Percentiles rank a stretch among this genome's conserved stretches.
These are phyloP conservation scores for Boletus sp. DNA, from an alignment of 768 basidiomycete species.

Conservation along the genomic window DNA sequence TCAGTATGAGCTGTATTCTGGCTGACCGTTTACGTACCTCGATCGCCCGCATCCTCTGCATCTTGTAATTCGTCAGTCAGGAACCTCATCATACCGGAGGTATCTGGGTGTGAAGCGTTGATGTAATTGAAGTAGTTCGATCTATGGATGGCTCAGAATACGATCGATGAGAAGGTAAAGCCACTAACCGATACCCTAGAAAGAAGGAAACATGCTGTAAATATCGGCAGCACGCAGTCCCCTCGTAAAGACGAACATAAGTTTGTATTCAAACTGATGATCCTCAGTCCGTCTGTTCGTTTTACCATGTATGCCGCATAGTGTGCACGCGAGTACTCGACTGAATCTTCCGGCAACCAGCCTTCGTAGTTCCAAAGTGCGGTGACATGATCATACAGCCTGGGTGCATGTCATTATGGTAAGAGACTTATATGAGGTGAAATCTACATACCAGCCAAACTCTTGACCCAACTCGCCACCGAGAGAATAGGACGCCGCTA, in stretches of 20 bases:
- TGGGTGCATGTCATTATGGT: slow-evolving; percentile 20
- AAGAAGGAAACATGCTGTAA: not conserved
- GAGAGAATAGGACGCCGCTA: slow-evolving; percentile 59
- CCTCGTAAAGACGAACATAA: slow-evolving; percentile 48
- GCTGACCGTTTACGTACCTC: slow-evolving; percentile 41
- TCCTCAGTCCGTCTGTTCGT: slow-evolving; percentile 59
- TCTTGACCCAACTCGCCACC: slow-evolving; percentile 53
- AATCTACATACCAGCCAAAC: slow-evolving; percentile 54
- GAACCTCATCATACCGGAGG: slow-evolving; percentile 74
- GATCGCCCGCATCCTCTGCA: slow-evolving; percentile 72
- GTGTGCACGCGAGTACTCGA: slow-evolving; percentile 57
- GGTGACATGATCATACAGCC: slow-evolving; percentile 78
- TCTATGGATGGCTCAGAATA: slow-evolving; percentile 29
- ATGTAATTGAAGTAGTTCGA: slow-evolving; percentile 77
- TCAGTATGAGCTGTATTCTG: slow-evolving; percentile 7
- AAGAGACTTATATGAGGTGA: not conserved
- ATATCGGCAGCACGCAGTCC: not conserved
- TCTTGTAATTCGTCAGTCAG: slow-evolving; percentile 74
- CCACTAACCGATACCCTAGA: slow-evolving; percentile 32
- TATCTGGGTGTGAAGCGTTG: slow-evolving; percentile 65
- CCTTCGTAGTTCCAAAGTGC: slow-evolving; percentile 65
- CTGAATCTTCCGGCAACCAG: slow-evolving; percentile 61
- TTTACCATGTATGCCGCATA: slow-evolving; percentile 73
- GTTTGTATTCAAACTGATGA: slow-evolving; percentile 76
- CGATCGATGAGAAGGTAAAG: not conserved